A percentile compares a stretch with the other conserved stretches of the same genome.
These are phyloP conservation scores for Monosporascus sp. DNA, from an alignment of 2,329 filamentous ascomycete genomes.

Conservation along the genomic window DNA sequence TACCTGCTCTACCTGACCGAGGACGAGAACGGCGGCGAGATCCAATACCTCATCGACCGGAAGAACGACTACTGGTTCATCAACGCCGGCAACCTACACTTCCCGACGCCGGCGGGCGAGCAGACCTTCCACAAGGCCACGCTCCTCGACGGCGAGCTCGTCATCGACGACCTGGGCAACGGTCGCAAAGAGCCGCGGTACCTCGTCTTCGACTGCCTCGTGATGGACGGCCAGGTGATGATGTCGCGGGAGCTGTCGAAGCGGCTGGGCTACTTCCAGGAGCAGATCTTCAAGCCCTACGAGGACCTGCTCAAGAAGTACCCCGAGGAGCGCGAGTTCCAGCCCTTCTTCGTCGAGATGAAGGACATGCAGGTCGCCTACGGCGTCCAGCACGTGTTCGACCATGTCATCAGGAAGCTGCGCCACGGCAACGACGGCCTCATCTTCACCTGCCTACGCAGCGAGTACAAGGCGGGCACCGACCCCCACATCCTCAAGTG, in stretches of 20 bases:
- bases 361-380: slow-evolving; percentile 90
- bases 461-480: slow-evolving; percentile 83
- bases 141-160: slow-evolving; percentile 87
- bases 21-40: slow-evolving; percentile 57
- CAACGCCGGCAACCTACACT: slow-evolving; percentile 64
- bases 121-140: slow-evolving; percentile 72
- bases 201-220: slow-evolving; percentile 89
- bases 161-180: slow-evolving; percentile 70
- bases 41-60: slow-evolving; percentile 91
- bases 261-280: slow-evolving; percentile 79
- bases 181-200: slow-evolving; percentile 71
- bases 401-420: slow-evolving; percentile 73
- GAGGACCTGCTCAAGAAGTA: slow-evolving; percentile 57
- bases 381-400: slow-evolving; percentile 88
- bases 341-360: slow-evolving; percentile 78
- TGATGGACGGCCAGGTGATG: slow-evolving; percentile 70
- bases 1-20: slow-evolving; percentile 87
- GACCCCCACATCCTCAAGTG: slow-evolving; percentile 94
- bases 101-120: slow-evolving; percentile 65
- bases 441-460: slow-evolving; percentile 92
- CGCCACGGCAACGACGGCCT: slow-evolving; percentile 94
- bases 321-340: slow-evolving; percentile 63
- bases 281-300: slow-evolving; percentile 70
- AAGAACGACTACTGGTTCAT: slow-evolving; percentile 97
- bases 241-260: slow-evolving; percentile 82